Percentiles rank a stretch among this genome's conserved stretches.
Conservation (phyloP, 495 filamentous ascomycete genomes). For the Echria macrotheca region DNA sequence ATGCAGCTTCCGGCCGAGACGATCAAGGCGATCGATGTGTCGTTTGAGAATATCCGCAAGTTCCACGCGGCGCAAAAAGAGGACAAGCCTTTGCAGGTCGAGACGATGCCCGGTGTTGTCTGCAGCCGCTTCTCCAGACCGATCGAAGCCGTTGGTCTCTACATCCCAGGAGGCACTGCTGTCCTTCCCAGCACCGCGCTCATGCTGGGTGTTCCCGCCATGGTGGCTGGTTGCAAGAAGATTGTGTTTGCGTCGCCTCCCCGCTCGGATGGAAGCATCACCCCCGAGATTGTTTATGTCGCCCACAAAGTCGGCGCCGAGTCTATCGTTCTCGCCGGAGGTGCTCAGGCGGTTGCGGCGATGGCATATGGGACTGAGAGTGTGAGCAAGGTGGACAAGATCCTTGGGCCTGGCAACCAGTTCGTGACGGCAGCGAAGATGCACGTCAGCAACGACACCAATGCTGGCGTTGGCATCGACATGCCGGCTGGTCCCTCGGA, state of each 20-base stretch:
- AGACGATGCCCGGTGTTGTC: slow-evolving; percentile 95
- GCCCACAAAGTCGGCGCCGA: slow-evolving; percentile 96
- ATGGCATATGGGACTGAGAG: slow-evolving; percentile 80
- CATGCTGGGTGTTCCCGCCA: slow-evolving; percentile 95
- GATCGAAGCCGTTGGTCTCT: slow-evolving; percentile 90
- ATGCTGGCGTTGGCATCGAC: slow-evolving; percentile 89
- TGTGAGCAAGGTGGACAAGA: slow-evolving; percentile 96
- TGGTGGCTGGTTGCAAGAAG: slow-evolving; percentile 94
- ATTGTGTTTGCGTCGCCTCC: slow-evolving; percentile 93
- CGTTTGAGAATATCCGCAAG: slow-evolving; percentile 85
- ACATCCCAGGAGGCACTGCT: slow-evolving; percentile 92
- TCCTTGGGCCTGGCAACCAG: slow-evolving; percentile 94
- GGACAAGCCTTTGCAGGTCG: slow-evolving; percentile 70
- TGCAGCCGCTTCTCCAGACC: slow-evolving; percentile 91
- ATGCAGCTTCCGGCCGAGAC: slow-evolving; percentile 83
- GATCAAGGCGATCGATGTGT: slow-evolving; percentile 83
- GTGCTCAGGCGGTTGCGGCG: slow-evolving; percentile 90
- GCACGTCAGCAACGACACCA: slow-evolving; percentile 93
- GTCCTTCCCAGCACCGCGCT: slow-evolving; percentile 93
- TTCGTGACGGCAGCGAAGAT: slow-evolving; percentile 99
- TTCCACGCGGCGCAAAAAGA: slow-evolving; percentile 90
- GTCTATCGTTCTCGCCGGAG: slow-evolving; percentile 90
- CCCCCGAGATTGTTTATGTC: slow-evolving; percentile 96
- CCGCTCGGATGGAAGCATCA: slow-evolving; percentile 80
- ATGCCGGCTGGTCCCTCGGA: slow-evolving; percentile 98